Percentiles rank a stretch among this genome's conserved stretches.
These are phyloP conservation scores for Metschnikowia kofuensis DNA, from an alignment of 805 yeast species.

Conservation along the genomic window DNA sequence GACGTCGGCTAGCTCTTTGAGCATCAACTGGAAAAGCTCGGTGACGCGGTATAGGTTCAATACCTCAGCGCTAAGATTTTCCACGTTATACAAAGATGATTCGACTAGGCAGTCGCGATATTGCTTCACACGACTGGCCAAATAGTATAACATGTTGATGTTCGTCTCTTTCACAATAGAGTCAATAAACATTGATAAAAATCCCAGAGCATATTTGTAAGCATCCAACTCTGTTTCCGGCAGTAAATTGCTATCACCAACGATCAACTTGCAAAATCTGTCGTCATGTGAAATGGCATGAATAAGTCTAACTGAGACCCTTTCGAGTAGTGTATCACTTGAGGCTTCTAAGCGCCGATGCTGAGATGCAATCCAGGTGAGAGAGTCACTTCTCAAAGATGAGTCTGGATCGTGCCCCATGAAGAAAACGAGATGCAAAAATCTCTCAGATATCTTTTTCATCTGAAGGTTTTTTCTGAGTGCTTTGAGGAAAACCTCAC, in stretches of 20 bases:
- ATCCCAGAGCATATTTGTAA: slow-evolving; percentile 53
- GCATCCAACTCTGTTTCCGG: slow-evolving; percentile 35
- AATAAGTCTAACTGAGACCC: slow-evolving; percentile 61
- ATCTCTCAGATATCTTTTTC: slow-evolving; percentile 59
- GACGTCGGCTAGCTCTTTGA: slow-evolving; percentile 54
- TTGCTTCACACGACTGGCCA: slow-evolving; percentile 77
- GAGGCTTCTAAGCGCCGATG: slow-evolving; percentile 35
- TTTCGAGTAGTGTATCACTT: slow-evolving; percentile 55
- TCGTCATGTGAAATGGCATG: slow-evolving; percentile 74
- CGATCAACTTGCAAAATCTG: slow-evolving; percentile 49
- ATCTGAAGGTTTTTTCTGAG: slow-evolving; percentile 51
- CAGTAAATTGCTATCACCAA: slow-evolving; percentile 17
- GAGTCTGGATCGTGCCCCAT: slow-evolving; percentile 72
- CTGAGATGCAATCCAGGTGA: slow-evolving; percentile 71
- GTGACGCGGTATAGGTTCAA: slow-evolving; percentile 60
- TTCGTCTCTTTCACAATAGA: slow-evolving; percentile 63
- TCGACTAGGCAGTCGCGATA: slow-evolving; percentile 56
- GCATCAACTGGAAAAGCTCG: slow-evolving; percentile 67
- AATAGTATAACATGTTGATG: slow-evolving; percentile 67
- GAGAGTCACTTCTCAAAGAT: slow-evolving; percentile 46
- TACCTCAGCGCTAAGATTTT: slow-evolving; percentile 22
- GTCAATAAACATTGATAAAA: slow-evolving; percentile 57
- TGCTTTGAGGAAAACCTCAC: slow-evolving; percentile 48
- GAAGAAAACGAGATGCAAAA: slow-evolving; percentile 65
- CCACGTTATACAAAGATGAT: slow-evolving; percentile 25